Evolutionary conservation across 345 rosid genomes (phyloP).

Genomic region (Hypericum androsaemum): DNA sequence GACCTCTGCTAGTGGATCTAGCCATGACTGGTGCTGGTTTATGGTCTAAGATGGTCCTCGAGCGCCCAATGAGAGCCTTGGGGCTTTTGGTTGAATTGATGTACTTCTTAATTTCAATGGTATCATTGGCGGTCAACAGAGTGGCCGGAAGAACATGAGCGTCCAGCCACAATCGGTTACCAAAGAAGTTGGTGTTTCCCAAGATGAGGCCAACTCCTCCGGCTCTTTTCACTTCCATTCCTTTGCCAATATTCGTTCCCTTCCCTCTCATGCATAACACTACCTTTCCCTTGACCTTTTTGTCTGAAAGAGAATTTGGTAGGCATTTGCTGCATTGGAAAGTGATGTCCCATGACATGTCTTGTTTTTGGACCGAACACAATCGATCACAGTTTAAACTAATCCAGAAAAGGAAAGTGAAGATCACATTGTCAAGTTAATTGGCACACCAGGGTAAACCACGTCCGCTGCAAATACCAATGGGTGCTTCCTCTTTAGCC

Average conservation of each 20-base stretch:
- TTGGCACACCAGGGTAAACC: conserved; percentile 24
- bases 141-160: conserved; percentile 8
- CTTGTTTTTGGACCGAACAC: too few species aligned
- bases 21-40: conserved; percentile 65
- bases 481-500: conserved; percentile 35
- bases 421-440: conserved; percentile 34
- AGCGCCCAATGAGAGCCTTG: not conserved
- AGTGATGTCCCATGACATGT: too few species aligned
- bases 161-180: not conserved
- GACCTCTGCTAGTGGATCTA: conserved; percentile 66
- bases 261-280: conserved; percentile 17
- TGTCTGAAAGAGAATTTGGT: conserved; percentile 42
- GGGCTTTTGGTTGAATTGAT: conserved; percentile 1
- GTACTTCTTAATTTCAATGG: not conserved
- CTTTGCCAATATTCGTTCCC: not conserved
- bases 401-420: not conserved
- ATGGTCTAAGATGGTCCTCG: conserved; percentile 3
- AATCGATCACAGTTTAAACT: not conserved
- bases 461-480: conserved; percentile 59
- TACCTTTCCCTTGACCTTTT: conserved; percentile 64
- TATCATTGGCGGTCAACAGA: not conserved
- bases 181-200: not conserved
- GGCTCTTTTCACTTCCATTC: conserved; percentile 9
- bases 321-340: conserved; percentile 52
- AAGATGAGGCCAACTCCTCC: conserved; percentile 10